phyloP scores from a whole-genome alignment of 441 rosid genomes.

The Erysimum cheiri region DNA sequence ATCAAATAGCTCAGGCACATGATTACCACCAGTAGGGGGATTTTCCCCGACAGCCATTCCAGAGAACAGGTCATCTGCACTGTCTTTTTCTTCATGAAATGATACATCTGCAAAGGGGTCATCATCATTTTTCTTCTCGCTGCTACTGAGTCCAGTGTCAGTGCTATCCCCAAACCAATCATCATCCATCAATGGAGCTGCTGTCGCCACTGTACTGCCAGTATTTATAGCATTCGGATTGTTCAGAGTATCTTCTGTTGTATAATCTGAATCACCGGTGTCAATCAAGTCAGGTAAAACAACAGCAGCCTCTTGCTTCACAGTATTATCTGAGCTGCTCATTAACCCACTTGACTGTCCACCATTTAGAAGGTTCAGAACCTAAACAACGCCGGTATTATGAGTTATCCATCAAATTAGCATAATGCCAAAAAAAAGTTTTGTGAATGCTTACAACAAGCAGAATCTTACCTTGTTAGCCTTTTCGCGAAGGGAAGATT shows the following conservation, averaged over 20 bases:
- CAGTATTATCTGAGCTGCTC: conserved; percentile 54
- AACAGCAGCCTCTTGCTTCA: conserved; percentile 57
- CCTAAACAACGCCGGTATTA: conserved; percentile 54
- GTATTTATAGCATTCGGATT: conserved; percentile 50
- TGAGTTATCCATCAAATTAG: conserved; percentile 27
- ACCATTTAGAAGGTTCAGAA: conserved; percentile 74
- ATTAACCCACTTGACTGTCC: conserved; percentile 50
- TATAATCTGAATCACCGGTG: conserved; percentile 69
- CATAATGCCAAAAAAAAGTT: conserved; percentile 20
- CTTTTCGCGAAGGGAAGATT: conserved; percentile 88
- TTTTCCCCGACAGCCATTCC: conserved; percentile 76
- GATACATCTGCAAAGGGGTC: conserved; percentile 94
- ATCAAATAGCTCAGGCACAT: conserved; percentile 61
- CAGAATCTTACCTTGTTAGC: conserved; percentile 70
- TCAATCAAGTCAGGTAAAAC: conserved; percentile 88
- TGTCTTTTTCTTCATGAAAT: conserved; percentile 68
- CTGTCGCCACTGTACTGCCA: conserved; percentile 45
- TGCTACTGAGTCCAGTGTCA: conserved; percentile 45
- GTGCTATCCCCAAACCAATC: conserved; percentile 77
- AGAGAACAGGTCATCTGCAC: conserved; percentile 69
- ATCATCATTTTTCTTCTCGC: conserved; percentile 58
- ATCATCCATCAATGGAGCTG: conserved; percentile 70
- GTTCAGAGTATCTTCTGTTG: conserved; percentile 52
- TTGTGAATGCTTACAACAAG: conserved; percentile 22
- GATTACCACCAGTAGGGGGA: conserved; percentile 47